These are phyloP conservation scores for Tripidium arundinaceum DNA, from an alignment of 202 grass and related monocot genomes.

Conservation along the genomic window DNA sequence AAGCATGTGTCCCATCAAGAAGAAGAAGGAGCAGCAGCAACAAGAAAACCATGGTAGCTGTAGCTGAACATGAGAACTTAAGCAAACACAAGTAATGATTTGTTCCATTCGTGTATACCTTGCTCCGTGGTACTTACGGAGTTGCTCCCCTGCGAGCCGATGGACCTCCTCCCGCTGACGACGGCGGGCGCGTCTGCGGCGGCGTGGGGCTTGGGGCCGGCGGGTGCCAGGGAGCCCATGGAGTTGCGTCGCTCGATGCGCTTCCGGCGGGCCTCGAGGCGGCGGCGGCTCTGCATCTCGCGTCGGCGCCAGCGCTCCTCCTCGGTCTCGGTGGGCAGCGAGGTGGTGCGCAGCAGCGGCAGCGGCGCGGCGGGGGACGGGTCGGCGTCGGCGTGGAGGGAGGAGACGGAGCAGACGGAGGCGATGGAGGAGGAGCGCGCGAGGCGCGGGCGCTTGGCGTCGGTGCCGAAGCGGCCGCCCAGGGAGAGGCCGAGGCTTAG, in stretches of 20 bases:
- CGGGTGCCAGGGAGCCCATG: constrained; percentile 1
- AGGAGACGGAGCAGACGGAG: constrained; percentile 53
- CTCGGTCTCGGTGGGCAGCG: constrained; percentile 72
- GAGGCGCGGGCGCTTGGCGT: constrained; percentile 39
- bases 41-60: not conserved
- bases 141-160: constrained; percentile 53
- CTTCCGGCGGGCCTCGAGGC: constrained; percentile 75
- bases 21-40: not conserved
- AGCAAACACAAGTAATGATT: not conserved
- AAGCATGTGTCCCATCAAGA: not conserved
- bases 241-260: constrained; percentile 67
- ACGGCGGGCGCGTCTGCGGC: not conserved
- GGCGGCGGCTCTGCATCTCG: constrained; percentile 60
- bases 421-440: constrained; percentile 69
- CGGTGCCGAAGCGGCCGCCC: constrained; percentile 58
- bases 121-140: constrained; percentile 30
- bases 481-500: constrained; percentile 75
- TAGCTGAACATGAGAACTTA: not conserved
- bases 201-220: not conserved
- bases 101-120: constrained; percentile 21
- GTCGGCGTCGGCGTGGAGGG: constrained; percentile 1
- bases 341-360: constrained; percentile 64
- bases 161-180: constrained; percentile 21
- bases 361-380: constrained; percentile 25
- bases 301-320: constrained; percentile 69